phyloP scores from a whole-genome alignment of 352 stramenopile species.

The Pythium guiyangense region DNA sequence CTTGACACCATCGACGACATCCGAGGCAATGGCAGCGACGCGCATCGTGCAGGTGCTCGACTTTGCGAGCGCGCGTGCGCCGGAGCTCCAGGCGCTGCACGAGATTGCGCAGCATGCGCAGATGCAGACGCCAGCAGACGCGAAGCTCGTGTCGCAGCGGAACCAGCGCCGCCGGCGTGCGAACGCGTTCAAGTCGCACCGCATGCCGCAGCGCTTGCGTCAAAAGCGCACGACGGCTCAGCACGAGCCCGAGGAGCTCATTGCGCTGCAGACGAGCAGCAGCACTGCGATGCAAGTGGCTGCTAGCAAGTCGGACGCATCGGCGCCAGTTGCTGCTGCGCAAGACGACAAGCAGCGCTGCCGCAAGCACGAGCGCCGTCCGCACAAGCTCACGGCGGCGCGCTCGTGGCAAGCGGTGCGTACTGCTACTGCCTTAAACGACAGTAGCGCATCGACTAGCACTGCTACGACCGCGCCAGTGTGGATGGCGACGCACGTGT shows the following conservation, averaged over 20 bases:
- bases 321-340: neutral
- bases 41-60: constrained; percentile 78
- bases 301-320: neutral
- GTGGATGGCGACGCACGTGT: constrained; percentile 66
- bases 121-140: constrained; percentile 20
- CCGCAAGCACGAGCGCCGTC: constrained; percentile 57
- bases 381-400: constrained; percentile 34
- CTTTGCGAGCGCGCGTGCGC: constrained; percentile 60
- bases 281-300: neutral
- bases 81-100: constrained; percentile 71
- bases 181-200: constrained; percentile 76
- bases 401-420: constrained; percentile 24
- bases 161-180: constrained; percentile 67
- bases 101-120: constrained; percentile 37
- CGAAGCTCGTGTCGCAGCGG: constrained; percentile 44
- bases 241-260: constrained; percentile 13
- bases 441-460: neutral
- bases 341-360: constrained; percentile 24
- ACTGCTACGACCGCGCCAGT: constrained; percentile 11
- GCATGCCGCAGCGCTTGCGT: constrained; percentile 57
- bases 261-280: constrained; percentile 8
- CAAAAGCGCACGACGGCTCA: constrained; percentile 9
- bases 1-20: neutral
- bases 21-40: constrained; percentile 24
- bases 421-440: neutral